Evolutionary conservation across 352 stramenopile species (phyloP).

Genomic region (Phytophthora uliginosa): DNA sequence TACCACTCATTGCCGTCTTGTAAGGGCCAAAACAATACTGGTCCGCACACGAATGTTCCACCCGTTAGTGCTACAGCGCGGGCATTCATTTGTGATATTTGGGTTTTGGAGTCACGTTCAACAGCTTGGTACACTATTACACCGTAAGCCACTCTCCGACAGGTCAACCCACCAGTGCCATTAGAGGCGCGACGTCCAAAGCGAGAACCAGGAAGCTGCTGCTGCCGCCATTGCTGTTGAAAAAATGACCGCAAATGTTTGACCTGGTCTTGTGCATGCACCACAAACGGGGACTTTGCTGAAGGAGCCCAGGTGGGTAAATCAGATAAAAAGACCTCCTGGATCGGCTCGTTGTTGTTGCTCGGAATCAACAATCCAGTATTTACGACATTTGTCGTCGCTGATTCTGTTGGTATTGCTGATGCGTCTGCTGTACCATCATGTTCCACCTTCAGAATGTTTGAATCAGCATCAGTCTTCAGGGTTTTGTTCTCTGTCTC

Average conservation of each 20-base stretch:
- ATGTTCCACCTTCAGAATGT: not conserved
- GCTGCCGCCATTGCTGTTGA: constrained; percentile 17
- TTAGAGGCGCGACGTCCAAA: constrained; percentile 3
- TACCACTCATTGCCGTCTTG: constrained; percentile 14
- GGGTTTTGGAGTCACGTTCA: constrained; percentile 1
- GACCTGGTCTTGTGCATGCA: constrained; percentile 25
- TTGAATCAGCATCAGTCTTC: not conserved
- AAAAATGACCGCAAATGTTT: constrained; percentile 28
- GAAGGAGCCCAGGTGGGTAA: constrained; percentile 18
- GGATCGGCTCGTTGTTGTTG: constrained; percentile 27
- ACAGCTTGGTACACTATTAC: constrained; percentile 28
- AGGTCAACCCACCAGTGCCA: constrained; percentile 19
- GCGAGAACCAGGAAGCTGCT: constrained; percentile 8
- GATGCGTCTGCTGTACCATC: not conserved
- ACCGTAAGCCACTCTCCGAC: constrained; percentile 27
- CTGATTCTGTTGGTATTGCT: not conserved
- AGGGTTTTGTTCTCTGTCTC: not conserved
- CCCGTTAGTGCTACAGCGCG: constrained; percentile 21
- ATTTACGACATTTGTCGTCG: constrained; percentile 4
- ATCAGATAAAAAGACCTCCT: constrained; percentile 46
- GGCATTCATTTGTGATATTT: constrained; percentile 25
- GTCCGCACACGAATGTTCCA: constrained; percentile 9
- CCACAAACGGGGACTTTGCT: constrained; percentile 11
- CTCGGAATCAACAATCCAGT: constrained; percentile 47
- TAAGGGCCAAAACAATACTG: constrained; percentile 36